Conservation (phyloP, 345 rosid genomes). For the Populus tremula region DNA sequence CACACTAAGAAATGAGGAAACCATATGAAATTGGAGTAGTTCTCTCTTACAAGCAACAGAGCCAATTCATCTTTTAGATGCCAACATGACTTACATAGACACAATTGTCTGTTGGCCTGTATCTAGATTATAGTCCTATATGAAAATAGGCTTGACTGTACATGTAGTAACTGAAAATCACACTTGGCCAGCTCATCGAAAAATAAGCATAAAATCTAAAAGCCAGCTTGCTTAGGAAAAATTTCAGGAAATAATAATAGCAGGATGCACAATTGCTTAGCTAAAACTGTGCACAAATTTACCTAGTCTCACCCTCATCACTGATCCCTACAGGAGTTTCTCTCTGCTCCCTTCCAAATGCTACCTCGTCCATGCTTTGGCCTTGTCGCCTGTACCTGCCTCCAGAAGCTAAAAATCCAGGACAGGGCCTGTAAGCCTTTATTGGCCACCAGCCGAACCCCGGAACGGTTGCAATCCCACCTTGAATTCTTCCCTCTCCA, state of each 20-base stretch:
- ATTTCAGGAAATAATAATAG: neutral
- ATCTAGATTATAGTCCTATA: neutral
- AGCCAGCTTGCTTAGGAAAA: neutral
- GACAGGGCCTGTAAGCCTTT: slow-evolving; percentile 95
- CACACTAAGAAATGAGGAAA: too few species aligned
- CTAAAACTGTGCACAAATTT: neutral
- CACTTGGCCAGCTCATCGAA: neutral
- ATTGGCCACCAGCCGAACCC: slow-evolving; percentile 99
- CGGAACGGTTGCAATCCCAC: slow-evolving; percentile 88
- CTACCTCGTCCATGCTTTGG: slow-evolving; percentile 95
- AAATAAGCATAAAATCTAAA: neutral
- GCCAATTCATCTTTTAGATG: too few species aligned
- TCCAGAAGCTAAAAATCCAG: slow-evolving; percentile 78
- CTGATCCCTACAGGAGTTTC: slow-evolving; percentile 12
- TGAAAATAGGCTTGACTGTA: neutral
- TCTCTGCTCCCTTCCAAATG: slow-evolving; percentile 47
- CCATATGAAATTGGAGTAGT: too few species aligned
- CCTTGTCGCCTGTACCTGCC: slow-evolving; percentile 74
- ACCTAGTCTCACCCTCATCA: slow-evolving; percentile 38
- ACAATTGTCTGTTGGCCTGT: neutral
- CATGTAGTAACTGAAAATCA: neutral
- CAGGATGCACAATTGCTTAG: neutral
- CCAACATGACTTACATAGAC: neutral
- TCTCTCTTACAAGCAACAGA: too few species aligned
- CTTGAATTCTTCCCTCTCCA: slow-evolving; percentile 95